phyloP scores from a whole-genome alignment of 2,329 filamentous ascomycete genomes.

The Thielaviopsis musarum region DNA sequence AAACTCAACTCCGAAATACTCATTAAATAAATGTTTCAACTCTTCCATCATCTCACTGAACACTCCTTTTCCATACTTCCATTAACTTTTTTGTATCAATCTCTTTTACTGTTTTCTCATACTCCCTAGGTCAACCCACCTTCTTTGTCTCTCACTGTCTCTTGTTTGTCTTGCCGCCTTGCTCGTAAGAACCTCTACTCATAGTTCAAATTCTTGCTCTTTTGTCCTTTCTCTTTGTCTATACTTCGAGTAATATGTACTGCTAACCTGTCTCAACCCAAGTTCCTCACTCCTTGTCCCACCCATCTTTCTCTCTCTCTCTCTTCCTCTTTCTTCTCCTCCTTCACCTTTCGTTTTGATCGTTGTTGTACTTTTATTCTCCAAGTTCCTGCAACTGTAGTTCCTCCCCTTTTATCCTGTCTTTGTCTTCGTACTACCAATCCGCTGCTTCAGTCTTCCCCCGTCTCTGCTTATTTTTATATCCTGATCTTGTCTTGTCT shows the following conservation, averaged over 20 bases:
- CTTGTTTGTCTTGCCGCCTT: not conserved
- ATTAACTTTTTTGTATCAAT: not conserved
- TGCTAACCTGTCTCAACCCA: not conserved
- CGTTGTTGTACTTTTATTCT: not conserved
- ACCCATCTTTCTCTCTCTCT: not conserved
- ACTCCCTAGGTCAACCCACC: not conserved
- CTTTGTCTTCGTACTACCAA: not conserved
- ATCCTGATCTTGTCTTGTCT: not conserved
- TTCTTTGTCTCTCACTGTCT: not conserved
- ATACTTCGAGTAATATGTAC: not conserved
- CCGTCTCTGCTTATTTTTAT: too few relatives aligned
- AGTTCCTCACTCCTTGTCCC: not conserved
- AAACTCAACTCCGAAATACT: too few relatives aligned
- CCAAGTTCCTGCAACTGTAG: not conserved
- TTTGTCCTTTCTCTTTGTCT: not conserved
- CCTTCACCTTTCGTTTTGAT: not conserved
- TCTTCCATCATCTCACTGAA: too few relatives aligned
- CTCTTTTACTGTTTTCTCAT: not conserved
- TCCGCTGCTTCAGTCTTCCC: too few relatives aligned
- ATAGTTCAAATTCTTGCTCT: not conserved
- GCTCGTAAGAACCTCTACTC: not conserved
- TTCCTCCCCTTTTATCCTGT: not conserved
- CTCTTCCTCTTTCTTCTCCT: not conserved
- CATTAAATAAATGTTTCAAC: too few relatives aligned
- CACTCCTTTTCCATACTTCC: too few relatives aligned